Evolutionary conservation across 176 grass and related monocot species (phyloP), one percentile per base, ranked within the genome.

Genomic region (Echinochloa phyllopogon): DNA sequence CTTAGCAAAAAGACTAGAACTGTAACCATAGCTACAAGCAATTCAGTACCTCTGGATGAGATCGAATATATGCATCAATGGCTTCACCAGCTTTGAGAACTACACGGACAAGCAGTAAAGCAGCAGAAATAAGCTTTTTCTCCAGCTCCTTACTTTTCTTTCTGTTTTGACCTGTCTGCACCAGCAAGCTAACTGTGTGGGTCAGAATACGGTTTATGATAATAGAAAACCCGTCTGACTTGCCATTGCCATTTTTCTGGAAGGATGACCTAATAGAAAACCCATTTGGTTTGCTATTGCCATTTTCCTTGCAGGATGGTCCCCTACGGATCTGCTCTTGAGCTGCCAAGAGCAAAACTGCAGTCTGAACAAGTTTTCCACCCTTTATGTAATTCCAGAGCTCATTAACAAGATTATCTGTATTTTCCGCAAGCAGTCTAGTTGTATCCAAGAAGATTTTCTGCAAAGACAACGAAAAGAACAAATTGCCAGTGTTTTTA

Each of bases 401-500:
- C 51, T 71, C 65, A 18, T 82, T 51, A 20, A 71, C 16, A 43
- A 82, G 8, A 71, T 71, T 71, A 71, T 71, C n/a, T 20, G 65
- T 82, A 16, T 33, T 9, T 5, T 71, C 25, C 17, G n/a, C 79
- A 43, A 82, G 65, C 79, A 71, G 12, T 57, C 65, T 82, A 59
- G 15, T 58, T 2, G 65, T 71, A 18, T 82, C 79, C 65, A 82
- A 81, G 78, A 81, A 81, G 36, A 69, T 68, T 16, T 69, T 81
- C 78, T 81, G 48, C 20, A 80, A 53, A 41, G 5, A 25, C 14
- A 69, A 59, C 23, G 8, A 20, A 55, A 40, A 12, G 33, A 79
- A 40, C 23, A 36, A 59, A 37, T 65, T 27, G 4, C 18, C 25
- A 43, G 14, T 16, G n/a, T 41, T 27, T 62, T 16, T 23, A 80